Base-by-base conservation (phyloP, 176 grass and related monocot genomes). In the Oryza coarctata region DNA sequence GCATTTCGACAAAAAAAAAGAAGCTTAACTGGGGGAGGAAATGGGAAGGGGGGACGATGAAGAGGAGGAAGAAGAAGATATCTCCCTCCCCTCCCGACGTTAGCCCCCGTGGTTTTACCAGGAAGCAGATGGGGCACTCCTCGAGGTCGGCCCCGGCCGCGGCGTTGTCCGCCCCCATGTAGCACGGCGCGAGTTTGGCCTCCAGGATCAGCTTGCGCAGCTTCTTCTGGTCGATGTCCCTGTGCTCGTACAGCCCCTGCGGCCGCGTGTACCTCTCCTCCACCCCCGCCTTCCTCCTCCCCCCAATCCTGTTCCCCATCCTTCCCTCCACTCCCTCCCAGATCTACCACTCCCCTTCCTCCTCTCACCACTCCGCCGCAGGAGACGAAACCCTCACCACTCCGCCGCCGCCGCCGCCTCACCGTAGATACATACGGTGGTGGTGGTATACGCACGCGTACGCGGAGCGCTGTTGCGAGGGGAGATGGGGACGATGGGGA, bases 51-150 rank as follows among this genome's bases (percentile, higher is more conserved):
- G n/a, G n/a, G n/a, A n/a, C n/a, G n/a, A n/a, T n/a, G n/a, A n/a
- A n/a, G n/a, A n/a, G n/a, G n/a, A n/a, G n/a, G n/a, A n/a, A n/a
- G n/a, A n/a, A n/a, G n/a, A n/a, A 12, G 84, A 87, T 87, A 83
- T 89, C 80, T 87, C 69, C 15, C 7, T 72, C 17, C 12, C 6
- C 63, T 84, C 18, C 49, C 15, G 3, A 14, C 45, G 45, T 15
- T 4, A 50, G 0, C 15, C 44, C 5, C 1, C 49, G 49, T 7
- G 15, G 3, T 18, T 55, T 3, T 86, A 99, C 96, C 91, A 95
- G 89, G 86, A 94, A 99, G 85, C 96, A 99, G 82, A 99, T 99
- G 74, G 96, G 96, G 80, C 96, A 99, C 77, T 99, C 93, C 83
- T 99, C 96, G 55, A 95, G 89, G 88, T 95, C 68, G 29, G 31